phyloP scores from a whole-genome alignment of 148 eudicot genomes.

The Simmondsia chinensis region DNA sequence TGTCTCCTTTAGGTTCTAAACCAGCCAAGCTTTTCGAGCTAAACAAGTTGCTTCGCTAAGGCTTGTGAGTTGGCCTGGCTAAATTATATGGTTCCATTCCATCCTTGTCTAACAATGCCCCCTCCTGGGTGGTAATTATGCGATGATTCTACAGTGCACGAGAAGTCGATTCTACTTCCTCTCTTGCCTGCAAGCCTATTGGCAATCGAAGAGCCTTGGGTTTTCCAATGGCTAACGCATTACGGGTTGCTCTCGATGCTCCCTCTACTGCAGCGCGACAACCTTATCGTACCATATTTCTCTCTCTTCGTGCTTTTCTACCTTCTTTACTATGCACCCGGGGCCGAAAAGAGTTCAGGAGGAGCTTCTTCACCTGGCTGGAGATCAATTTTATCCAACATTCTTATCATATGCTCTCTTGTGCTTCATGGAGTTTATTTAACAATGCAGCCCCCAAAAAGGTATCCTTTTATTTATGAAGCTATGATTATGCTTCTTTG shows the following conservation, averaged over 20 bases:
- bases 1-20: no score
- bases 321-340: conserved; percentile 60
- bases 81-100: no score
- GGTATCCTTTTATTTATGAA: conserved; percentile 86
- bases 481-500: conserved; percentile 80
- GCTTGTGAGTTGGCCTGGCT: no score
- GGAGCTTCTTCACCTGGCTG: conserved; percentile 2
- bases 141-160: conserved; percentile 50
- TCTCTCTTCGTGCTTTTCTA: conserved; percentile 49
- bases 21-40: no score
- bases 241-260: conserved; percentile 78
- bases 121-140: no score
- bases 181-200: conserved; percentile 80
- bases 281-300: conserved; percentile 51
- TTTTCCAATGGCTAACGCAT: conserved; percentile 65
- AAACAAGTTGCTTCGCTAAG: no score
- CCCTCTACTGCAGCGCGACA: conserved; percentile 73
- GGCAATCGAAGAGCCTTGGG: conserved; percentile 71
- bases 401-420: conserved; percentile 27
- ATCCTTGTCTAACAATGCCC: not conserved
- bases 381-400: conserved; percentile 12
- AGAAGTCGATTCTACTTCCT: conserved; percentile 89
- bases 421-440: conserved; percentile 57
- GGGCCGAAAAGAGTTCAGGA: no score
- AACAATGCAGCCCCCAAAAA: conserved; percentile 48